Evolutionary conservation across 2,329 filamentous ascomycete genomes (phyloP), one percentile per base, ranked within the genome.

Genomic region (Aspergillus transmontanensis): DNA sequence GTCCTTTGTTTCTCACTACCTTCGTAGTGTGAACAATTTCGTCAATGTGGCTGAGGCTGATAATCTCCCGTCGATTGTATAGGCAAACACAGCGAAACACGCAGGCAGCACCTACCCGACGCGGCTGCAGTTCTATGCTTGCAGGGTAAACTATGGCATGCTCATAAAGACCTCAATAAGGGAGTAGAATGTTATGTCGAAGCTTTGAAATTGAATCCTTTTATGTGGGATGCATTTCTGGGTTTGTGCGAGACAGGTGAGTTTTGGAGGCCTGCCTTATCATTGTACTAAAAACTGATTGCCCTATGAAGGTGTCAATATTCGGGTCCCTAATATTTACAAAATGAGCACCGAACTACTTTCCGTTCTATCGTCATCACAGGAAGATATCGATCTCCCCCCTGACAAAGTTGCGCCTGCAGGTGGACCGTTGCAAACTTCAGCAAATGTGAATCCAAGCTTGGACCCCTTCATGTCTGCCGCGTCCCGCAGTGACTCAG

Each of bases 221-320:
- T 98, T 78, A 95, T 97, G 87, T 99, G 95, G 95, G 95, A 99
- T 82, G 94, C 94, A 0, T 98, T 98, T 72, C 89, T 90, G 26
- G 90, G 88, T 19, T 85, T 99, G 9, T 97, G 94, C 75, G 93
- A 97, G 73, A 92, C 87, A 50, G 88, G 87, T 81, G 76, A 71
- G 77, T 68, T 54, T 53, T 46, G 23, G 28, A 6, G 14, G 48
- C 26, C 10, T 12, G 4, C 21, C 6, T 10, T n/a, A 32, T 39
- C 14, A 11, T 36, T 55, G 14, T 12, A 48, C 12, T 26, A 14
- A 56, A 32, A 32, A 61, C 60, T 64, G 34, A 67, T 46, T 61
- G n/a, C 45, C 70, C 51, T 61, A 61, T 56, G 9, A 87, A 89
- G 92, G 92, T 4, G 90, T 93, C 51, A 89, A 89, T 68, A 85